phyloP scores from a whole-genome alignment of 371 early-diverging fungal genomes.

The Mortierella sp. region DNA sequence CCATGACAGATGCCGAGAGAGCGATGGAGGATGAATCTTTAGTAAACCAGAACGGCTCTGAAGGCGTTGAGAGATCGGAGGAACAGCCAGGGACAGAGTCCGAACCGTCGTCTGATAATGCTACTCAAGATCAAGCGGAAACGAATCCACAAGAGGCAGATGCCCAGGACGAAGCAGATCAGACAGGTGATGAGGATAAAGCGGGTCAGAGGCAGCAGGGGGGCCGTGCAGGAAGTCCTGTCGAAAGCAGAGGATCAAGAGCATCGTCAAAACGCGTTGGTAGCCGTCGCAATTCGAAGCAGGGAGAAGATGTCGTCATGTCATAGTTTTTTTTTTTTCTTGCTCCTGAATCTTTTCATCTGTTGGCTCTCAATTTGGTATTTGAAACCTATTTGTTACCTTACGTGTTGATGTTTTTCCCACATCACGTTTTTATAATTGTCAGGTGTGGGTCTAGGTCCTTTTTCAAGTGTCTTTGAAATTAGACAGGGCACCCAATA shows the following conservation, averaged over 20 bases:
- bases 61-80: neutral
- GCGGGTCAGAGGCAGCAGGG: neutral
- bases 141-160: neutral
- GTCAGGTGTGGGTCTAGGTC: too few species aligned
- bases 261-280: neutral
- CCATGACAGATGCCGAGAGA: neutral
- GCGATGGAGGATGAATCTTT: neutral
- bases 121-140: neutral
- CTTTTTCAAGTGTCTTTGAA: too few species aligned
- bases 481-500: too few species aligned
- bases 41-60: neutral
- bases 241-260: slow-evolving; percentile 5
- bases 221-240: neutral
- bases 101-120: neutral
- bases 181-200: neutral
- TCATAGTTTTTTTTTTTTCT: neutral
- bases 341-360: neutral
- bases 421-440: too few species aligned
- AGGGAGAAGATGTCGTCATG: slow-evolving; percentile 5
- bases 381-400: too few species aligned
- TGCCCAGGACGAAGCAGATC: slow-evolving; percentile 2
- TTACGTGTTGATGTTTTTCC: too few species aligned
- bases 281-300: slow-evolving; percentile 16
- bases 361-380: neutral
- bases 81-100: neutral